Conservation (phyloP, 108 stramenopile genomes). For the Discostella stelligeroides region DNA sequence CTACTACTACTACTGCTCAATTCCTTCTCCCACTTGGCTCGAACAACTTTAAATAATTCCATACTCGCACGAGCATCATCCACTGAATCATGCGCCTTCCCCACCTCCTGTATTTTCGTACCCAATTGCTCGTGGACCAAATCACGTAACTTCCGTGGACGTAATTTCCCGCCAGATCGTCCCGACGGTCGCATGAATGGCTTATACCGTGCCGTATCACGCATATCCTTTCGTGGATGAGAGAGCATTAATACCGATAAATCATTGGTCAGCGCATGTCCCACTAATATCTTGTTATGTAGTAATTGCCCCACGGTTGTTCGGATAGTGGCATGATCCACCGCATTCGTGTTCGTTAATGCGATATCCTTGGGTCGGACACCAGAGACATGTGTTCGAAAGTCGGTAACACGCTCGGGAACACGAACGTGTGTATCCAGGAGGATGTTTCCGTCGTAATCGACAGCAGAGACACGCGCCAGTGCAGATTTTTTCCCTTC, state of each 20-base stretch:
- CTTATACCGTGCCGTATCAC: constrained; percentile 93
- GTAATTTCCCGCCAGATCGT: constrained; percentile 78
- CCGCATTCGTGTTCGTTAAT: constrained; percentile 55
- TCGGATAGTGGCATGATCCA: constrained; percentile 80
- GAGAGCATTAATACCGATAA: constrained; percentile 88
- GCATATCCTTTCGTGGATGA: constrained; percentile 77
- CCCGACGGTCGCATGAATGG: constrained; percentile 78
- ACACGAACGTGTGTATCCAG: constrained; percentile 89
- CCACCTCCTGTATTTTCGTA: constrained; percentile 64
- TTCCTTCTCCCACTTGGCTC: constrained; percentile 79
- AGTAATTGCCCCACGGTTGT: constrained; percentile 72
- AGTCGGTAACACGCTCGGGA: constrained; percentile 92
- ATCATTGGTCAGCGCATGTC: constrained; percentile 97
- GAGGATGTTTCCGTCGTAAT: constrained; percentile 76
- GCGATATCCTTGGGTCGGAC: constrained; percentile 77
- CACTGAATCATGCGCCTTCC: constrained; percentile 73
- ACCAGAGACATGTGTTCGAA: constrained; percentile 89
- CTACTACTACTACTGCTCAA: too few relatives aligned
- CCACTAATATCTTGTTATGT: constrained; percentile 90
- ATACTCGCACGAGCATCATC: constrained; percentile 88
- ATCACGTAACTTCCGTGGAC: constrained; percentile 90
- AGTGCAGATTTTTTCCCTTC: constrained; percentile 81
- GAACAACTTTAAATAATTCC: constrained; percentile 80
- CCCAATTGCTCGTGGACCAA: constrained; percentile 85
- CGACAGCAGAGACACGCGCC: constrained; percentile 86